Evolutionary conservation across 169 alveolate species (phyloP).

Genomic region (Cryptosporidium viatorum): DNA sequence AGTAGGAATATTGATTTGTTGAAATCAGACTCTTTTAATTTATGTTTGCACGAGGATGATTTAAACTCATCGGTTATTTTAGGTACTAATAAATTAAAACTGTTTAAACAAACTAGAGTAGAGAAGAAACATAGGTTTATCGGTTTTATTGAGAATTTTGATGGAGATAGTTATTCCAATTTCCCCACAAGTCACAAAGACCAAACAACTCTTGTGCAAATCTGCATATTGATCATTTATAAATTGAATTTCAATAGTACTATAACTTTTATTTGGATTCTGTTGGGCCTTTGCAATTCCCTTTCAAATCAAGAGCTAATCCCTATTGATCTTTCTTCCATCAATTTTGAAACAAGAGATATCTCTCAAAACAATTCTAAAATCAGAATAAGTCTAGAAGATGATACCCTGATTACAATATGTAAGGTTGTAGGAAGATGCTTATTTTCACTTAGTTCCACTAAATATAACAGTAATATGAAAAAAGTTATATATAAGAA

Average conservation of each 20-base stretch:
- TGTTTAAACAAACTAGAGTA: neutral
- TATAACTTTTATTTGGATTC: conserved; percentile 19
- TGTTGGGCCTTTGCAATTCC: conserved; percentile 42
- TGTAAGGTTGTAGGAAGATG: conserved; percentile 47
- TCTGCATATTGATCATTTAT: neutral
- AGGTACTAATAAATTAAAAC: conserved; percentile 10
- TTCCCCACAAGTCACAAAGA: conserved; percentile 28
- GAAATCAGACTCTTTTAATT: neutral
- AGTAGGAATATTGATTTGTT: neutral
- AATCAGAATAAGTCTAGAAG: conserved; percentile 34
- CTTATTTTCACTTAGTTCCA: conserved; percentile 1
- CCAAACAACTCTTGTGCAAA: conserved; percentile 36
- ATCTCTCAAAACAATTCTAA: neutral
- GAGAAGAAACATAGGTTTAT: neutral
- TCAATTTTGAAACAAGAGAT: conserved; percentile 1
- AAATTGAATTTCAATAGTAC: neutral
- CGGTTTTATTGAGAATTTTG: neutral
- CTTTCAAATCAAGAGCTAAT: conserved; percentile 28
- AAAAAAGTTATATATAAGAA: conserved; percentile 15
- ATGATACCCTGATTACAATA: conserved; percentile 13
- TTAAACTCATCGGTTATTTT: conserved; percentile 5
- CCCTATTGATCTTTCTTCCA: conserved; percentile 7
- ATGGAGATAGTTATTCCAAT: neutral
- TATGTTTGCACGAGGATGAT: conserved; percentile 37
- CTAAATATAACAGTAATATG: neutral